Base-by-base conservation (phyloP, 805 yeast species). In the Monosporozyma servazzii region DNA sequence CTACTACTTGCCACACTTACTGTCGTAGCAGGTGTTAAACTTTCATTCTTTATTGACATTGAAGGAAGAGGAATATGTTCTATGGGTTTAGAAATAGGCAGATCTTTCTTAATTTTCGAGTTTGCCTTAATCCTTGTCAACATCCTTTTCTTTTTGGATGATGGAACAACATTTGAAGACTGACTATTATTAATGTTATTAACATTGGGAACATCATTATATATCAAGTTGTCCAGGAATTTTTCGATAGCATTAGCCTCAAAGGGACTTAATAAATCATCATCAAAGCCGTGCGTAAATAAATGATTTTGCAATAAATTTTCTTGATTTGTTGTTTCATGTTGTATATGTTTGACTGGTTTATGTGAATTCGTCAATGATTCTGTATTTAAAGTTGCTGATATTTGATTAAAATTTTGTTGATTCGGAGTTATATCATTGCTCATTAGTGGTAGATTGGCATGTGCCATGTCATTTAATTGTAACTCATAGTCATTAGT, bases 211-310 rank as follows among this genome's bases (percentile, higher is more conserved):
- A 15, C 36, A 37, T 50, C 51, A 21, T 48, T 56, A 6, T 55
- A 52, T 8, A 61, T 53, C 31, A 64, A 49, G 36, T 59, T 62
- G 47, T 67, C 69, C 37, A 68, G 48, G 47, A 68, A 67, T 37
- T 56, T 56, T 45, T 66, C 68, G 37, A 68, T 62, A 2, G 66
- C 70, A 53, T 58, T 56, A 1, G 70, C 61, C 51, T 68, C 72
- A 49, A 61, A 55, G 8, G 62, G 57, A 46, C 69, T 67, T 53
- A 68, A 52, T 17, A 66, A 50, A 11, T 58, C 57, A 21, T 41
- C 29, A 41, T 27, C 44, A 13, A 41, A 13, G 4, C 44, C 44
- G 21, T 41, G 44, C 3, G 27, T 41, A 4, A 27, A 21, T 21
- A 41, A 21, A 21, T 41, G 44, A 41, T 41, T 21, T 4, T 41